Percentiles rank a stretch among this genome's conserved stretches.
Evolutionary conservation across 1,284 basidiomycete genomes (phyloP).

Genomic region (Tilletia setariae): DNA sequence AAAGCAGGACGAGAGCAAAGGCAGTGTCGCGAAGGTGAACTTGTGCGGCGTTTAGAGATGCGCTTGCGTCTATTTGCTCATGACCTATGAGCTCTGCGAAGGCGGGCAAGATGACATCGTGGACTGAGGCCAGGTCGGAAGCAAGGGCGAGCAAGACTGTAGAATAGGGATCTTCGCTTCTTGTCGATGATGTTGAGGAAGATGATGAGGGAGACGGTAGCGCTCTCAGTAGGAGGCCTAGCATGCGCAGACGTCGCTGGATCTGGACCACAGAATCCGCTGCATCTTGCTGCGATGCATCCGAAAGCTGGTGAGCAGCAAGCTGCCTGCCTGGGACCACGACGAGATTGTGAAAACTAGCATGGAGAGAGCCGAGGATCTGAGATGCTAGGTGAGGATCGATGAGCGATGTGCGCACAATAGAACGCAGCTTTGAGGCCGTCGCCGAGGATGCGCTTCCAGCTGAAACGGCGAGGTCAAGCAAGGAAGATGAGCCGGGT

Average conservation of each 20-base stretch:
- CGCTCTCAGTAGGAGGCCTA: not conserved
- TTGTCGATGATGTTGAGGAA: not conserved
- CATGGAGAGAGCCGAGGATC: not conserved
- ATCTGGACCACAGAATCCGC: not conserved
- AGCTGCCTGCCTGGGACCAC: not conserved
- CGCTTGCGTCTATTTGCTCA: not conserved
- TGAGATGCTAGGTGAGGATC: not conserved
- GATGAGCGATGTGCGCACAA: not conserved
- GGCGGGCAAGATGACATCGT: constrained; percentile 1
- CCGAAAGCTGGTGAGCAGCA: not conserved
- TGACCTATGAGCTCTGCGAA: not conserved
- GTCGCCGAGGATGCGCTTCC: not conserved
- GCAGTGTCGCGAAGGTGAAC: not conserved
- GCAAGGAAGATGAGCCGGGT: constrained; percentile 28
- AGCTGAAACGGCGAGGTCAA: constrained; percentile 25
- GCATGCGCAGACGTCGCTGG: not conserved
- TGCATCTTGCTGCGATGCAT: not conserved
- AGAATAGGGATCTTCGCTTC: not conserved
- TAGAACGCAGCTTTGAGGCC: not conserved
- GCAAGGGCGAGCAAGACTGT: not conserved
- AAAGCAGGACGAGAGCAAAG: not conserved
- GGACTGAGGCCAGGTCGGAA: not conserved
- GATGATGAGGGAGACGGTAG: not conserved
- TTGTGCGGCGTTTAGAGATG: not conserved
- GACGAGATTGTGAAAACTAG: not conserved